These are phyloP conservation scores for Lasiosphaeris hirsuta DNA, from an alignment of 495 filamentous ascomycete species.

Conservation along the genomic window DNA sequence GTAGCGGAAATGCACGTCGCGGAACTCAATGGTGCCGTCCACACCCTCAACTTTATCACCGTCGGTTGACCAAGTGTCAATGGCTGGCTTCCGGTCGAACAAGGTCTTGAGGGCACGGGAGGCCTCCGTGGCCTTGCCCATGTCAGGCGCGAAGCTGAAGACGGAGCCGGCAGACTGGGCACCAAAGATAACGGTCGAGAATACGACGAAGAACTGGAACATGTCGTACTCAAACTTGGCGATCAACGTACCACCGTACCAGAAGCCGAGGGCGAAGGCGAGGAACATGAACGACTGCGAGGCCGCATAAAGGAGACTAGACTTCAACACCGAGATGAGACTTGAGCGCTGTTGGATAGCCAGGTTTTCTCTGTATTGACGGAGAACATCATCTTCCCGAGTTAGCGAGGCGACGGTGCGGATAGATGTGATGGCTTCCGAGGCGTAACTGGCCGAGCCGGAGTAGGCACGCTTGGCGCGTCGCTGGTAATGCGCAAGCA, in stretches of 20 bases:
- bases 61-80: conserved; percentile 66
- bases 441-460: conserved; percentile 74
- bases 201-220: conserved; percentile 84
- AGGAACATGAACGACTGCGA: conserved; percentile 80
- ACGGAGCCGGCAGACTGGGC: conserved; percentile 39
- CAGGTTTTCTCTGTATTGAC: conserved; percentile 51
- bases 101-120: conserved; percentile 37
- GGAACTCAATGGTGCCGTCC: conserved; percentile 55
- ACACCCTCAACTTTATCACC: conserved; percentile 56
- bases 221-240: conserved; percentile 64
- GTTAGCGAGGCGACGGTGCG: conserved; percentile 79
- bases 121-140: conserved; percentile 37
- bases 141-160: conserved; percentile 39
- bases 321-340: conserved; percentile 33
- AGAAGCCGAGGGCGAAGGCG: conserved; percentile 76
- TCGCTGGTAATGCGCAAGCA: conserved; percentile 68
- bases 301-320: conserved; percentile 62
- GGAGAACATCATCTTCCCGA: conserved; percentile 62
- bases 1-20: conserved; percentile 62
- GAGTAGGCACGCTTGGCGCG: conserved; percentile 73
- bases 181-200: conserved; percentile 47
- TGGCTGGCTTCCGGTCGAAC: conserved; percentile 35
- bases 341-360: conserved; percentile 28
- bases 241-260: conserved; percentile 79
- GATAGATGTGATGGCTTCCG: conserved; percentile 84